Base-by-base conservation (phyloP, 352 stramenopile genomes). In the Phytophthora pinifolia region DNA sequence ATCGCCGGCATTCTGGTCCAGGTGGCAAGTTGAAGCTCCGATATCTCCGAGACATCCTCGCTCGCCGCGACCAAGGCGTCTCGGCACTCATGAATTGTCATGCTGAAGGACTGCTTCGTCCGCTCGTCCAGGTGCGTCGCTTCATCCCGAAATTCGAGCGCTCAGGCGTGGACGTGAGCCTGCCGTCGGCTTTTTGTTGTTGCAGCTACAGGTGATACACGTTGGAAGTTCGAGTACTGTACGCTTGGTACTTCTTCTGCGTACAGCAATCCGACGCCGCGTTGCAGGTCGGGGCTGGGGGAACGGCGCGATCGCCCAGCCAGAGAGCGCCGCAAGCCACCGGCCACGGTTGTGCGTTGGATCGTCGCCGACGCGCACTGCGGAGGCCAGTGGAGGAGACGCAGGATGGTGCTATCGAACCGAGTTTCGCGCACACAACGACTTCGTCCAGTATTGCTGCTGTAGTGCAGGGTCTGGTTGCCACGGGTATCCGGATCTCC, bases 21-120 rank as follows among this genome's bases (percentile, higher is more conserved):
- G 17, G 25, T 8, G 7, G n/a, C 27, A 43, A 31, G 38, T 62
- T 9, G 7, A n/a, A n/a, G n/a, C n/a, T n/a, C n/a, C n/a, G n/a
- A n/a, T 52, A 45, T 44, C 50, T 45, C 10, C 20, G 17, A 44
- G 33, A 13, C 22, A 27, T 29, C 25, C 25, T 34, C 10, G 41
- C 27, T 9, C 27, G 34, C 4, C 25, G n/a, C 18, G 13, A 2
- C 13, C 18, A 10, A 32, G 9, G 31, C 12, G 20, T 14, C 25
- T 15, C 13, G n/a, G 32, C 46, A 63, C 13, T 63, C 38, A 59
- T 63, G 55, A 63, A 63, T 48, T n/a, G n/a, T n/a, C n/a, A n/a
- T n/a, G n/a, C n/a, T n/a, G n/a, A n/a, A n/a, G n/a, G n/a, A n/a
- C n/a, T n/a, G n/a, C n/a, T n/a, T n/a, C n/a, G n/a, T n/a, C n/a